These are phyloP conservation scores for Epichloe bromicola DNA, from an alignment of 2,329 filamentous ascomycete species.

Conservation along the genomic window DNA sequence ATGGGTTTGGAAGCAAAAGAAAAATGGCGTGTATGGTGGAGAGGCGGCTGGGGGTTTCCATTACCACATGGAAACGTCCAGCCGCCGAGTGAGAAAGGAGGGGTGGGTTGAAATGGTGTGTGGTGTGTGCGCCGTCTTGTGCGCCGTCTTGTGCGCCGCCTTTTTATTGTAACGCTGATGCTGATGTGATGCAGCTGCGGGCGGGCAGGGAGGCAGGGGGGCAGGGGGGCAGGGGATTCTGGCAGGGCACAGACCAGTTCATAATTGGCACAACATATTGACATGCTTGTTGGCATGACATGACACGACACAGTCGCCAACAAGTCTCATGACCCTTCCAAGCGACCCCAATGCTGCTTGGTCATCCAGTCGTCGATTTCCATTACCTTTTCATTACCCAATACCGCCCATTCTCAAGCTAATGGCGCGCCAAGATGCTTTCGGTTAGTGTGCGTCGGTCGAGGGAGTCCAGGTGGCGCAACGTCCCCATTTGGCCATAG, in stretches of 20 bases:
- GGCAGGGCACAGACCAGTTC: too few species aligned
- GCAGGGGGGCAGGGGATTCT: too few species aligned
- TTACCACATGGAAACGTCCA: conserved; percentile 8
- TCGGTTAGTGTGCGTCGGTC: not conserved
- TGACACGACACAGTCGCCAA: not conserved
- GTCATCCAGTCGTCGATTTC: conserved; percentile 3
- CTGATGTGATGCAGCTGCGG: too few species aligned
- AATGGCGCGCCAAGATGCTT: conserved; percentile 3
- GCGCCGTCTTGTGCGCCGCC: too few species aligned
- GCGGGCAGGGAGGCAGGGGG: too few species aligned
- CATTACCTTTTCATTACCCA: conserved; percentile 12
- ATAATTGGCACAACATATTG: too few species aligned
- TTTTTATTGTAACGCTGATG: too few species aligned
- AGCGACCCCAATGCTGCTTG: not conserved
- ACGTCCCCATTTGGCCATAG: not conserved
- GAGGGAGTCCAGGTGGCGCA: not conserved
- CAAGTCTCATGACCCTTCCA: conserved; percentile 5
- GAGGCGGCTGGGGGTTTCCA: conserved; percentile 5
- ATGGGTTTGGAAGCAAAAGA: not conserved
- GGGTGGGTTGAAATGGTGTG: not conserved
- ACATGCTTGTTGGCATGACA: too few species aligned
- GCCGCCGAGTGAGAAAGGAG: not conserved
- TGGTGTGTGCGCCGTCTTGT: not conserved
- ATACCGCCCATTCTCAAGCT: conserved; percentile 3
- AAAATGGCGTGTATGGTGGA: not conserved